Evolutionary conservation across 2,329 filamentous ascomycete genomes (phyloP).

Genomic region (Grosmannia serpens): DNA sequence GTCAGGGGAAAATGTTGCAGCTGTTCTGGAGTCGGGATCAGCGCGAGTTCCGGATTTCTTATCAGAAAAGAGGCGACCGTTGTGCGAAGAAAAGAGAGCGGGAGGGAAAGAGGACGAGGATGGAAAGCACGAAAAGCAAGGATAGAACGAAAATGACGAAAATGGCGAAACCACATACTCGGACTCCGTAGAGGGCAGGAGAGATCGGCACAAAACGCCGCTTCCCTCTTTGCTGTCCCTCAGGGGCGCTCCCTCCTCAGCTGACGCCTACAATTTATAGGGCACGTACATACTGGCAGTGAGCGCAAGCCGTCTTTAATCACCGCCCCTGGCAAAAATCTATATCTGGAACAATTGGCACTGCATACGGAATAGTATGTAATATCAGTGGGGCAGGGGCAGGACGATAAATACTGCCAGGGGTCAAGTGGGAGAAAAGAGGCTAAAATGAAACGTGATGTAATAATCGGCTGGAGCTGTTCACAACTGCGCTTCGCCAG

Average conservation of each 20-base stretch:
- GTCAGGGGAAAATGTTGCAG: not conserved
- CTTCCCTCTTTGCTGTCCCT: not conserved
- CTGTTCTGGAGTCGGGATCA: not conserved
- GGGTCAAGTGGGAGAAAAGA: not conserved
- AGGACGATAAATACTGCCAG: not conserved
- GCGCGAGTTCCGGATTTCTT: not conserved
- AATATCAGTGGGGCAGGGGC: not conserved
- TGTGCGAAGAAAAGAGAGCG: too few species aligned
- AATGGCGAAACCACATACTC: not conserved
- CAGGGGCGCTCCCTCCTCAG: not conserved
- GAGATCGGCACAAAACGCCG: not conserved
- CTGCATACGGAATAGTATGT: too few species aligned
- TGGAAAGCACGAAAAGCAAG: not conserved
- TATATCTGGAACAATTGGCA: not conserved
- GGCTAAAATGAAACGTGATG: too few species aligned
- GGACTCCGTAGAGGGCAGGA: not conserved
- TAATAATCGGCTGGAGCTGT: too few species aligned
- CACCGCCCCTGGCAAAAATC: not conserved
- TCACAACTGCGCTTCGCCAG: too few species aligned
- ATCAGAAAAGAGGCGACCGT: not conserved
- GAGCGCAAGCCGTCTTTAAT: not conserved
- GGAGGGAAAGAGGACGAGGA: not conserved
- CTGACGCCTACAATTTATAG: too few species aligned
- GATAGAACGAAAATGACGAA: not conserved
- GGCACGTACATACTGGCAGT: too few species aligned